Evolutionary conservation across 2,329 filamentous ascomycete genomes (phyloP).

Genomic region (Fusarium cicatricum): DNA sequence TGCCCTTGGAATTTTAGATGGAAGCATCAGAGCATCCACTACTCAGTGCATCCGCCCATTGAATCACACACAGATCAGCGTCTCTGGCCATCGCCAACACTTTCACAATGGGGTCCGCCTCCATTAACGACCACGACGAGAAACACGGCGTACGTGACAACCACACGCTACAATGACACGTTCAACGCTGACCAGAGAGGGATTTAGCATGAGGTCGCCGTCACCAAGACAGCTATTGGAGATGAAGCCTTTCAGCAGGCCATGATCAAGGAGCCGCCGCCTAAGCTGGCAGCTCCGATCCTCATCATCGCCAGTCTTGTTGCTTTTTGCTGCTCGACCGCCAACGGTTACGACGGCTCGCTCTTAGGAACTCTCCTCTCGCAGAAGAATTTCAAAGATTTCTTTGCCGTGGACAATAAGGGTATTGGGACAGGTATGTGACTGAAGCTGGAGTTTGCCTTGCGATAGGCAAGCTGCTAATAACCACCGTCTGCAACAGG

Average conservation of each 20-base stretch:
- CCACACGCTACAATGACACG: accelerated
- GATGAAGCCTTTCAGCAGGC: slow-evolving; percentile 43
- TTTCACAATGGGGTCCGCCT: slow-evolving; percentile 32
- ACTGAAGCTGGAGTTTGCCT: no score
- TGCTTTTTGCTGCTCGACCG: slow-evolving; percentile 43
- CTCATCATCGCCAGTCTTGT: slow-evolving; percentile 38
- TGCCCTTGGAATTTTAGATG: slow-evolving; percentile 1
- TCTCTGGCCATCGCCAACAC: slow-evolving; percentile 12
- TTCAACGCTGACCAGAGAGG: no score
- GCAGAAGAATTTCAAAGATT: slow-evolving; percentile 57
- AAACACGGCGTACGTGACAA: slow-evolving; percentile 8
- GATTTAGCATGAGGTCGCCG: slow-evolving; percentile 9
- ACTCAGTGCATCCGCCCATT: background rate
- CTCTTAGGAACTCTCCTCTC: slow-evolving; percentile 58
- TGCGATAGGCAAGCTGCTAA: background rate
- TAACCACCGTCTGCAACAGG: slow-evolving; percentile 1
- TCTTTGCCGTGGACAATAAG: slow-evolving; percentile 49
- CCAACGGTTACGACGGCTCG: slow-evolving; percentile 55
- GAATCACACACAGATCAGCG: slow-evolving; percentile 5
- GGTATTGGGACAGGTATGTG: slow-evolving; percentile 37
- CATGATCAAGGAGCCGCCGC: slow-evolving; percentile 43
- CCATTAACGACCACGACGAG: slow-evolving; percentile 27
- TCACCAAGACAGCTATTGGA: slow-evolving; percentile 37
- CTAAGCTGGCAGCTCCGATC: slow-evolving; percentile 21
- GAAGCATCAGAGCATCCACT: slow-evolving; percentile 3